These are phyloP conservation scores for Leavenworthia alabamica DNA, from an alignment of 345 rosid species.

Conservation along the genomic window DNA sequence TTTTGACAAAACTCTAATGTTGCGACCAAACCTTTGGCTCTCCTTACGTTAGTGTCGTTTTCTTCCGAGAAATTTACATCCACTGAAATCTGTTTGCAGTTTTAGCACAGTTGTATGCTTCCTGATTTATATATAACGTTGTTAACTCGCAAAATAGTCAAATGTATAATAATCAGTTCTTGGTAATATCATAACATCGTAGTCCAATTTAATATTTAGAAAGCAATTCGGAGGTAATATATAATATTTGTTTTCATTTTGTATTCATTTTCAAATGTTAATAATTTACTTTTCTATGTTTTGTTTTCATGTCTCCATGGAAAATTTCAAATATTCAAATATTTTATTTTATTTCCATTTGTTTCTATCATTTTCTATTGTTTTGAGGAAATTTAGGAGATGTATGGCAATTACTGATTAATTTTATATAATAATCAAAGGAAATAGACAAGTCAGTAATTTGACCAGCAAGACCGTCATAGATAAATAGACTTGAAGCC, in stretches of 20 bases:
- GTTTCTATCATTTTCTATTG: neutral
- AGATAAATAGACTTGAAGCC: neutral
- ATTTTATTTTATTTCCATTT: neutral
- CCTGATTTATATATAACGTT: neutral
- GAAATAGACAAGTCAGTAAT: too few relatives aligned
- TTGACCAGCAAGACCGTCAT: neutral
- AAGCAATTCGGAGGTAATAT: neutral
- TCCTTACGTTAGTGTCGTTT: slow-evolving; percentile 20
- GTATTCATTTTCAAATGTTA: neutral
- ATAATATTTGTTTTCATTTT: neutral
- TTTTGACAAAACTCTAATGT: neutral
- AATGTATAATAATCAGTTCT: neutral
- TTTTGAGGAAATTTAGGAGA: too few relatives aligned
- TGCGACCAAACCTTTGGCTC: neutral
- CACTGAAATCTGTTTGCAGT: too few relatives aligned
- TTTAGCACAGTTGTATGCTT: neutral
- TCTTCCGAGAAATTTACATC: neutral
- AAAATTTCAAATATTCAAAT: too few relatives aligned
- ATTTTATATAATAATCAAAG: too few relatives aligned
- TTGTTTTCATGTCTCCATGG: too few relatives aligned
- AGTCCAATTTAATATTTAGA: neutral
- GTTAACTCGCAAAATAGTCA: neutral
- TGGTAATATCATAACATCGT: neutral
- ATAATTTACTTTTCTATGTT: neutral
- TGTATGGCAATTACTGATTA: too few relatives aligned